A percentile compares a stretch with the other conserved stretches of the same genome.
Evolutionary conservation across 2,329 filamentous ascomycete genomes (phyloP).

Genomic region (Cryphonectria parasitica): DNA sequence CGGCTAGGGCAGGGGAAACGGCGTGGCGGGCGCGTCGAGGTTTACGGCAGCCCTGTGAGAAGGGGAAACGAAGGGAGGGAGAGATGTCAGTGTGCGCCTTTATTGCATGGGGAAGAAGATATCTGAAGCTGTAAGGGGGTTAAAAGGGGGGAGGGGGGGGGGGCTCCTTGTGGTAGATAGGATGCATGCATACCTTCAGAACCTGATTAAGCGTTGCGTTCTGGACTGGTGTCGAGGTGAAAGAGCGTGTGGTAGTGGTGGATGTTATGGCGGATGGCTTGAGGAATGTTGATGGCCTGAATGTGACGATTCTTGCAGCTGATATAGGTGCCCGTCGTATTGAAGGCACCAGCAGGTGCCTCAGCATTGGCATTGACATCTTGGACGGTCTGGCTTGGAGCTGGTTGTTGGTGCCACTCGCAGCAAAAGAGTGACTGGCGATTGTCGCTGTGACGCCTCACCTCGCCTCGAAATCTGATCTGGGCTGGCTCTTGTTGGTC

Average conservation of each 20-base stretch:
- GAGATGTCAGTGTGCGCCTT: neutral
- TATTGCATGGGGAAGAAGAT: neutral
- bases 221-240: slow-evolving; percentile 50
- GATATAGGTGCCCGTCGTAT: slow-evolving; percentile 31
- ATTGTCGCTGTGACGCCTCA: slow-evolving; percentile 1
- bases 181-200: slow-evolving; percentile 50
- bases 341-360: slow-evolving; percentile 39
- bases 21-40: slow-evolving; percentile 82
- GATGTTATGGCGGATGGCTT: slow-evolving; percentile 30
- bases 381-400: slow-evolving; percentile 18
- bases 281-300: slow-evolving; percentile 32
- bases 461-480: slow-evolving; percentile 23
- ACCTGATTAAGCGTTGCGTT: slow-evolving; percentile 75
- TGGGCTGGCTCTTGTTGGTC: slow-evolving; percentile 11
- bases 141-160: neutral
- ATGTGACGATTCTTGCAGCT: slow-evolving; percentile 14
- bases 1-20: slow-evolving; percentile 80
- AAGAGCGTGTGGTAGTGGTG: slow-evolving; percentile 37
- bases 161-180: neutral
- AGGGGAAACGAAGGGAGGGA: slow-evolving; percentile 24
- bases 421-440: neutral
- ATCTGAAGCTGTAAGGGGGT: no score
- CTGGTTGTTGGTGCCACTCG: slow-evolving; percentile 4
- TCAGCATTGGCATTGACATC: slow-evolving; percentile 43
- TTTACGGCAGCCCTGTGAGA: slow-evolving; percentile 69